Conservation (phyloP, 805 yeast species). For the Ogataea parapolymorpha region DNA sequence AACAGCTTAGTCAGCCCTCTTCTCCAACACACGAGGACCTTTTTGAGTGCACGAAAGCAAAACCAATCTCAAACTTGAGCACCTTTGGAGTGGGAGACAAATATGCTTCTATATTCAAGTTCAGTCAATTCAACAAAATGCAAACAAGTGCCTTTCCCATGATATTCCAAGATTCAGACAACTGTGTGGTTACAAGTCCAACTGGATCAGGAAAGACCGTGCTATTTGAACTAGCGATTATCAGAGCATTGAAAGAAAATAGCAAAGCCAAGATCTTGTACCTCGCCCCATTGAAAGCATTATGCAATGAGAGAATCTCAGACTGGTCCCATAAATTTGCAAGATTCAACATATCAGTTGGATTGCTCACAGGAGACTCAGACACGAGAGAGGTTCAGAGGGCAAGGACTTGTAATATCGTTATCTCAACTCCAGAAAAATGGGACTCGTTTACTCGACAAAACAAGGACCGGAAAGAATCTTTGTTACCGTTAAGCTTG, state of each 20-base stretch:
- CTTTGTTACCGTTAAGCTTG: slow-evolving; percentile 42
- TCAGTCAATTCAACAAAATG: slow-evolving; percentile 44
- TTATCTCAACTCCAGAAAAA: slow-evolving; percentile 60
- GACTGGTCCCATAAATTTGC: slow-evolving; percentile 45
- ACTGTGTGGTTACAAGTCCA: slow-evolving; percentile 51
- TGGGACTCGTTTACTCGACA: slow-evolving; percentile 57
- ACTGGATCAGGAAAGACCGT: slow-evolving; percentile 62
- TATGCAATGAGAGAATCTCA: slow-evolving; percentile 47
- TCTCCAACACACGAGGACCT: slow-evolving; percentile 6
- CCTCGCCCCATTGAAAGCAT: slow-evolving; percentile 59
- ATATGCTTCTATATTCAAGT: slow-evolving; percentile 35
- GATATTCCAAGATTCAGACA: slow-evolving; percentile 35
- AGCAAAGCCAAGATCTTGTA: slow-evolving; percentile 39
- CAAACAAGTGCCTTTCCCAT: slow-evolving; percentile 43
- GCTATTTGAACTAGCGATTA: slow-evolving; percentile 50
- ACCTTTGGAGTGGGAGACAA: slow-evolving; percentile 35
- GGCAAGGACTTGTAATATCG: slow-evolving; percentile 42
- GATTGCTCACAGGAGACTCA: slow-evolving; percentile 55
- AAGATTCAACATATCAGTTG: slow-evolving; percentile 39
- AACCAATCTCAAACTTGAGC: neutral
- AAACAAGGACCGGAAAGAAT: slow-evolving; percentile 41
- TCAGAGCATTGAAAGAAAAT: slow-evolving; percentile 29
- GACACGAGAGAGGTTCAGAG: slow-evolving; percentile 38
- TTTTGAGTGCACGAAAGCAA: neutral
- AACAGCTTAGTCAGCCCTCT: too few relatives aligned